Base-by-base conservation (phyloP, 192 early-diverging fungal genomes). In the Lobulomyces angularis region DNA sequence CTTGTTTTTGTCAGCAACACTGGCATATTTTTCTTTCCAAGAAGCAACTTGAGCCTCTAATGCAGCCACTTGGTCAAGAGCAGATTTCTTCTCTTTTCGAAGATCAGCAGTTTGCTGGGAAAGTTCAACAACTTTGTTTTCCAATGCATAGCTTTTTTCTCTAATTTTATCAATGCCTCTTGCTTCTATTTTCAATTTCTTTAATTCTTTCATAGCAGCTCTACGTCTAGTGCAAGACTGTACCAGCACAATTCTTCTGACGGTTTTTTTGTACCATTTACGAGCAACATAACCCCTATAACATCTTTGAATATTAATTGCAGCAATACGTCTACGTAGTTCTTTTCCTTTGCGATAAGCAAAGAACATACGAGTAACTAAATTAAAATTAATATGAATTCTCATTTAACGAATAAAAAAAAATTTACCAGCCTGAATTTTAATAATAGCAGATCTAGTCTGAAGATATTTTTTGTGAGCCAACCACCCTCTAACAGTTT, bases 61-160 rank as follows among this genome's bases (percentile, higher is more conserved):
- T 19, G 65, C 50, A 17, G 61, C 45, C 38, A 79, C 54, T 38
- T 72, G 70, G 41, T 74, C 71, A 29, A 59, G 51, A 38, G 79
- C 57, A 9, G 41, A 34, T 20, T 71, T 71, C 56, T 81, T 78
- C 53, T 88, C 85, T 45, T 85, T 67, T 45, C 73, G 71, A 48
- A 70, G 62, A 37, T 58, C 55, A 22, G 71, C 71, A 37, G 91
- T 56, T 24, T 62, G 60, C 48, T 85, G 86, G 24, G 90, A 93
- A 43, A 99, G 67, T 57, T 88, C 87, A 53, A 97, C 80, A 42
- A 99, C 86, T 71, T 93, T 97, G 67, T 74, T 80, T 62, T 99
- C 95, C 2, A 99, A 65, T 63, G 81, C 81, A 59, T 87, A 88
- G 24, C 90, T 90, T 23, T 82, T 75, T 47, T 97, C 85, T 67